Conservation (phyloP, 345 rosid genomes). For the Erodium maritimum region DNA sequence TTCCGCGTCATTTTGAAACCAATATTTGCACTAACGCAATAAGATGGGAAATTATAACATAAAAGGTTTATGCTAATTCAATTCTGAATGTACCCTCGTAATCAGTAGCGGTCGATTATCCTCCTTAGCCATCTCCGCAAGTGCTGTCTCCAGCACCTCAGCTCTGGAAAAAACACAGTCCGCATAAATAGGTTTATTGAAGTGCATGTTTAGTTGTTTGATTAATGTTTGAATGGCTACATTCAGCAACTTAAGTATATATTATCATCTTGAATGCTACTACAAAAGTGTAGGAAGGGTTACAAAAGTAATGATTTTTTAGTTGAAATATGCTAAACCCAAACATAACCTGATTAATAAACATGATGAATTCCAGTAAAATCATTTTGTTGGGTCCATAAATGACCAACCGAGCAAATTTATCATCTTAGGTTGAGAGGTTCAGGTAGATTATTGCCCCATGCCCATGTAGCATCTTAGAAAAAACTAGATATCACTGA, state of each 20-base stretch:
- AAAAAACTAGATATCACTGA: slow-evolving; percentile 1
- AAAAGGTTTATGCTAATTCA: neutral
- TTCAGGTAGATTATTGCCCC: neutral
- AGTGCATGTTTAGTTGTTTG: neutral
- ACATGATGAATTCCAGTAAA: neutral
- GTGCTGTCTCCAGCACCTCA: slow-evolving; percentile 94
- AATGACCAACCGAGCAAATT: neutral
- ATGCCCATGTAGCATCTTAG: neutral
- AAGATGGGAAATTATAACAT: neutral
- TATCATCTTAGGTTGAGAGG: too few species aligned
- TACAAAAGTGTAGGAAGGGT: neutral
- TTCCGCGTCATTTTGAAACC: too few species aligned
- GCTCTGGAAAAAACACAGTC: slow-evolving; percentile 39
- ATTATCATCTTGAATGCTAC: neutral
- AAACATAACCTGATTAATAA: too few species aligned
- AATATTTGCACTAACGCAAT: too few species aligned
- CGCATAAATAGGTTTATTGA: neutral
- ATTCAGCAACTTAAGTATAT: neutral
- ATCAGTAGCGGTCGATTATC: slow-evolving; percentile 69
- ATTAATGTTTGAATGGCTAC: neutral
- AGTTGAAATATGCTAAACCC: neutral
- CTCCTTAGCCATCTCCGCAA: slow-evolving; percentile 82
- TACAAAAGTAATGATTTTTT: neutral
- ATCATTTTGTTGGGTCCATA: neutral
- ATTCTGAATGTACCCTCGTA: slow-evolving; percentile 44